Evolutionary conservation across 169 alveolate genomes (phyloP).

Genomic region (Eimeria nieschulzi): DNA sequence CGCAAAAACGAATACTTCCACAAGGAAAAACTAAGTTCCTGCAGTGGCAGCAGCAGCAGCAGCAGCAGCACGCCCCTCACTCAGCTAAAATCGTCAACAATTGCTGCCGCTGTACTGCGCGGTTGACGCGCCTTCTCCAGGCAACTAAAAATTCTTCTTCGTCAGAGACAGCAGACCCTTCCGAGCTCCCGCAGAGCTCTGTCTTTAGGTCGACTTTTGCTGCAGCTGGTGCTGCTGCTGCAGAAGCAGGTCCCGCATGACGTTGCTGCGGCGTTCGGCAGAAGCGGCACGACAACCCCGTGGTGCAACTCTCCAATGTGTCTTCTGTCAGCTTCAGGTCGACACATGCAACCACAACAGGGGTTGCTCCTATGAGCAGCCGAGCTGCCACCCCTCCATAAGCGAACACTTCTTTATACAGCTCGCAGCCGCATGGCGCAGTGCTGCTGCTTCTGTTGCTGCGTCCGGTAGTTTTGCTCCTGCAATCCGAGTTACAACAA

Average conservation of each 20-base stretch:
- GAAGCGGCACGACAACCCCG: not conserved
- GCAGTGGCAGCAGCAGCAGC: conserved; percentile 5
- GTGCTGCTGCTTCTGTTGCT: conserved; percentile 26
- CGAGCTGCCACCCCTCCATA: conserved; percentile 58
- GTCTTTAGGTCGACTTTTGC: not conserved
- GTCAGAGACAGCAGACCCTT: conserved; percentile 3
- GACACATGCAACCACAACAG: conserved; percentile 42
- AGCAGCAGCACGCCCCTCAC: conserved; percentile 18
- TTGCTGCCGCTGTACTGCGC: conserved; percentile 49
- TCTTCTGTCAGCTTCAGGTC: conserved; percentile 43
- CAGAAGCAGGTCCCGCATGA: not conserved
- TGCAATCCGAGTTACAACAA: not conserved
- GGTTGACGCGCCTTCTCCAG: conserved; percentile 4
- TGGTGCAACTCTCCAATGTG: not conserved
- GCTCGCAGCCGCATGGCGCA: conserved; percentile 32
- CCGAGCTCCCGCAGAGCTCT: not conserved
- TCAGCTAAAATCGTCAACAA: conserved; percentile 23
- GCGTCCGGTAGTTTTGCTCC: not conserved
- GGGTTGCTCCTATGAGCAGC: conserved; percentile 42
- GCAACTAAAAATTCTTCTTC: not conserved
- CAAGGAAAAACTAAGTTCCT: not conserved
- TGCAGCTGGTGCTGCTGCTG: conserved; percentile 22
- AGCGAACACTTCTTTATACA: conserved; percentile 14
- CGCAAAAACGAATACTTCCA: too few species aligned
- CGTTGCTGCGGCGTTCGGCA: not conserved